Percentiles rank a stretch among this genome's conserved stretches.
phyloP scores from a whole-genome alignment of 495 filamentous ascomycete species.

The Glonium stellatum region DNA sequence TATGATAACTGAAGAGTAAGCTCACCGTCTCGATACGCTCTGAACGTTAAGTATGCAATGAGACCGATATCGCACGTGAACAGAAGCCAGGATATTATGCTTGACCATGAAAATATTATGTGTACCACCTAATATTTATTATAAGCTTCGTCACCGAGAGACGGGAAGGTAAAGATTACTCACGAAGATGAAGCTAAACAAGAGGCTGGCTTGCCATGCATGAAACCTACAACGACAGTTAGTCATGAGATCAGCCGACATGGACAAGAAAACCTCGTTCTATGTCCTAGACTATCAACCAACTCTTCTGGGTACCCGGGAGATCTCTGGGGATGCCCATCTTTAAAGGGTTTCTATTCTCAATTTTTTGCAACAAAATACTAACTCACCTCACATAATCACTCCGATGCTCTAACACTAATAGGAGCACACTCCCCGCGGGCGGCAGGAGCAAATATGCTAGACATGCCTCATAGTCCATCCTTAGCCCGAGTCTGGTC shows the following conservation, averaged over 20 bases:
- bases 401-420: conserved; percentile 86
- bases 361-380: neutral
- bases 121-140: conserved; percentile 53
- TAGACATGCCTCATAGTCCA: conserved; percentile 79
- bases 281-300: neutral
- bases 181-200: conserved; percentile 81
- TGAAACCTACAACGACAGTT: conserved; percentile 61
- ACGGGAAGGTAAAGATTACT: conserved; percentile 20
- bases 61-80: conserved; percentile 66
- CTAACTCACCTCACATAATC: conserved; percentile 77
- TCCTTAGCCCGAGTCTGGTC: conserved; percentile 59
- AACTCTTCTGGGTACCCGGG: neutral
- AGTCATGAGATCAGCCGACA: neutral
- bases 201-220: conserved; percentile 85
- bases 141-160: conserved; percentile 10
- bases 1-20: neutral
- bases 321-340: too few species aligned
- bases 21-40: conserved; percentile 77
- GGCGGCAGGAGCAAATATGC: conserved; percentile 86
- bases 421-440: conserved; percentile 72
- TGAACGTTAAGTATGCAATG: conserved; percentile 68
- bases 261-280: neutral
- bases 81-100: conserved; percentile 75
- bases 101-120: conserved; percentile 76
- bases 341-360: too few species aligned